Evolutionary conservation across 805 yeast genomes (phyloP).

Genomic region (Torulaspora delbrueckii): DNA sequence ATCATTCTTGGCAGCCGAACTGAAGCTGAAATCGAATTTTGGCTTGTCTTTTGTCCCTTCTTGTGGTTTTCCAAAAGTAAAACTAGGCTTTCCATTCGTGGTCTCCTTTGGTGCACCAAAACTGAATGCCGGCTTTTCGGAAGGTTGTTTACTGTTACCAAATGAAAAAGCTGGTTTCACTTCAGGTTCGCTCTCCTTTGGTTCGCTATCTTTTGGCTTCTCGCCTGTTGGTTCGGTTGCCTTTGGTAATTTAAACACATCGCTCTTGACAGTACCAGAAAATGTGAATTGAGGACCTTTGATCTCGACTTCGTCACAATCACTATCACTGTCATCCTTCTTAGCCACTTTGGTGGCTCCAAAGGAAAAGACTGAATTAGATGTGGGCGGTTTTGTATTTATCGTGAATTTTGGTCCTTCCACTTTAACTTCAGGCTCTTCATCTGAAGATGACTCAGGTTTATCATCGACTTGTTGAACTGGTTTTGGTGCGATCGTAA

Average conservation of each 20-base stretch:
- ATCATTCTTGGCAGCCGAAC: background rate
- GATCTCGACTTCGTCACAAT: conserved; percentile 33
- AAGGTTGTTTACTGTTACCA: background rate
- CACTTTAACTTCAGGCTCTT: conserved; percentile 59
- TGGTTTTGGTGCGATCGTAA: conserved; percentile 13
- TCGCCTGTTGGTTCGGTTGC: conserved; percentile 5
- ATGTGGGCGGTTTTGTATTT: conserved; percentile 43
- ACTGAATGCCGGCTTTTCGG: conserved; percentile 6
- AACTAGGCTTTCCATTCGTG: conserved; percentile 20
- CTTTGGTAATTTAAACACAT: conserved; percentile 34
- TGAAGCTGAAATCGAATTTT: conserved; percentile 8
- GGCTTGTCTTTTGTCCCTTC: conserved; percentile 10
- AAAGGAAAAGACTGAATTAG: conserved; percentile 48
- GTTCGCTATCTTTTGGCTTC: conserved; percentile 3
- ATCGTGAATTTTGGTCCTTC: conserved; percentile 68
- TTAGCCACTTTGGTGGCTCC: conserved; percentile 25
- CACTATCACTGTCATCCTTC: conserved; percentile 26
- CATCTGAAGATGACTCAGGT: conserved; percentile 42
- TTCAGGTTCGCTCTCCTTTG: background rate
- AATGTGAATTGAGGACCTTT: conserved; percentile 42
- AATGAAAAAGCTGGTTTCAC: conserved; percentile 9
- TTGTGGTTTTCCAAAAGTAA: conserved; percentile 22
- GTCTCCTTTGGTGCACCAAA: conserved; percentile 9
- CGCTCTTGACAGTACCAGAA: conserved; percentile 32
- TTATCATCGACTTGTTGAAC: conserved; percentile 14